phyloP scores from a whole-genome alignment of 2,329 filamentous ascomycete genomes.

The Arthrobotrys iridis region DNA sequence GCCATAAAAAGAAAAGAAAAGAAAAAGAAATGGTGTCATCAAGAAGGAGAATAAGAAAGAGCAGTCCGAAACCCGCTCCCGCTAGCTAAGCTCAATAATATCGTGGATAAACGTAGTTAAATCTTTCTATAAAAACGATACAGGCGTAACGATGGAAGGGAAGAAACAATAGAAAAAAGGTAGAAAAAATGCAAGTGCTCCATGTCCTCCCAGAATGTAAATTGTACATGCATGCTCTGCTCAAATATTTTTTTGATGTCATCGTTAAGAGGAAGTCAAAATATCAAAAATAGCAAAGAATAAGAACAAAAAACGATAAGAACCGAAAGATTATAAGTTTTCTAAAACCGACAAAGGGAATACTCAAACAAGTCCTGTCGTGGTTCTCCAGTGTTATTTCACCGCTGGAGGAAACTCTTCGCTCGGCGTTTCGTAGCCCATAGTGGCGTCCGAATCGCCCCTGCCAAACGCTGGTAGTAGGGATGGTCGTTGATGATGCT shows the following conservation, averaged over 20 bases:
- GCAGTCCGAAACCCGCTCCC: conserved; percentile 24
- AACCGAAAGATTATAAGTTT: conserved; percentile 15
- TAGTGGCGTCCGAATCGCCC: conserved; percentile 27
- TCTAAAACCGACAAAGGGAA: conserved; percentile 1
- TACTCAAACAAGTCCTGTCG: background rate
- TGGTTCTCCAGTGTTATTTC: conserved; percentile 1
- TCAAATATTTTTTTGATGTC: conserved; percentile 3
- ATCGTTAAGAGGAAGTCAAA: conserved; percentile 23
- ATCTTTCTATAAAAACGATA: conserved; percentile 39
- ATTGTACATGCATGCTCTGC: conserved; percentile 35
- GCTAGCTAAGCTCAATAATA: conserved; percentile 1
- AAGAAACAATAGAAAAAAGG: conserved; percentile 23
- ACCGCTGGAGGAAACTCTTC: conserved; percentile 52
- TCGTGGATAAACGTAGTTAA: conserved; percentile 20
- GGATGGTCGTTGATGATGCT: conserved; percentile 9
- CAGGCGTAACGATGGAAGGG: conserved; percentile 9
- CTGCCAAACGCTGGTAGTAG: conserved; percentile 40
- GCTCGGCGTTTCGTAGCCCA: conserved; percentile 41
- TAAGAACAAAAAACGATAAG: background rate
- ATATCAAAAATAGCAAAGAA: conserved; percentile 2
- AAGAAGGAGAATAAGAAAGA: conserved; percentile 9
- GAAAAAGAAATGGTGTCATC: background rate
- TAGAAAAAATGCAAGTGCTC: conserved; percentile 47
- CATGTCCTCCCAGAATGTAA: conserved; percentile 27
- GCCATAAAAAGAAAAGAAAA: background rate